Evolutionary conservation across 2,329 filamentous ascomycete genomes (phyloP), one percentile per base, ranked within the genome.

Genomic region (Xylaria sp.): DNA sequence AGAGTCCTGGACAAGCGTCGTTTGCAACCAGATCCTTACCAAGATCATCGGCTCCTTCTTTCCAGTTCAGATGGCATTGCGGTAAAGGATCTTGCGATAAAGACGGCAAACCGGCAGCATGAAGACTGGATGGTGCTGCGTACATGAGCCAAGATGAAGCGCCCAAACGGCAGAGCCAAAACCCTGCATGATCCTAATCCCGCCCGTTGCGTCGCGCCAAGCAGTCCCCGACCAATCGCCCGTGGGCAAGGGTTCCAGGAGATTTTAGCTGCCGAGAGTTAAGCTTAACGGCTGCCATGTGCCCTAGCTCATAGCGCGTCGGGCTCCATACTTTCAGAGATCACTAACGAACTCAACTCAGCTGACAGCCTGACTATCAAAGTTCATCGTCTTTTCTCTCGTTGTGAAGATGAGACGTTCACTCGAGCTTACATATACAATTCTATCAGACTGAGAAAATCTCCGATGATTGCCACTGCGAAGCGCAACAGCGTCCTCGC

Each of bases 41-140:
- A 34, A 13, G 11, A 3, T 34, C 16, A 54, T 55, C 49, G 50
- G 39, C 53, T 44, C 43, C 49, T 43, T 48, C 34, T 39, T 20
- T 39, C 44, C 44, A 56, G 50, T 58, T 56, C 52, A 55, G 55
- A 58, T 58, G 52, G 43, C 41, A 49, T 40, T 13, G 21, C 47
- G 48, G 7, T 29, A 39, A 44, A 16, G 26, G 18, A 37, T 39
- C 2, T n/a, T 34, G 29, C 16, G 29, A 34, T 34, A 34, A 34
- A 34, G 29, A 34, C 29, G 29, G 29, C 11, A 34, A 34, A 11
- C 16, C 29, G 29, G 29, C 29, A 34, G 29, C 29, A 13, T 13
- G 5, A 34, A 11, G 11, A 13, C 11, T 34, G 11, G 16, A 7
- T 13, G 29, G 29, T 34, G n/a, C n/a, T n/a, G n/a, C n/a, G n/a